Base-by-base conservation (phyloP, 352 stramenopile genomes). In the Blastocystis sp. region DNA sequence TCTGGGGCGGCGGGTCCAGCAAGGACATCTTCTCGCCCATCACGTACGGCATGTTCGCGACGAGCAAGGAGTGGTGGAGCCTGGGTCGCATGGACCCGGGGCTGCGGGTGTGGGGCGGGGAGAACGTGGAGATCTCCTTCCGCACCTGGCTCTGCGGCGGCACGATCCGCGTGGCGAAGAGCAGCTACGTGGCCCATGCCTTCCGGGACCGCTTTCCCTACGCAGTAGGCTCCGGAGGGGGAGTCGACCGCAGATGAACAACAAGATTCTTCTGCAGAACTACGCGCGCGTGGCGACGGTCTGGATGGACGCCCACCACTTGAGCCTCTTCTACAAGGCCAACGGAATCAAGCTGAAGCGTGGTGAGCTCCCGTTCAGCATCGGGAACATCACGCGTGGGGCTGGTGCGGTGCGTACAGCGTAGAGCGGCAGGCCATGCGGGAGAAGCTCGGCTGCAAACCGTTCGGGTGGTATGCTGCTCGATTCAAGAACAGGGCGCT, bases 251-350 rank as follows among this genome's bases (percentile, higher is more conserved):
- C n/a, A 87, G 59, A 56, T 87, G 77, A 87, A 87, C 52, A 40
- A 43, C n/a, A 78, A 81, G 9, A 56, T 71, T 78, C 43, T 87
- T 2, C 28, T 40, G 17, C 62, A 56, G 38, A 87, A 76, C 45
- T 71, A 87, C 23, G 1, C 71, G 41, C 77, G 77, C 48, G 77
- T 87, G 38, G 77, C 77, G 1, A 76, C 41, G 11, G 59, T 87
- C 19, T 87, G 77, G 77, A 21, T 87, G 21, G 77, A 77, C 28
- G 59, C 21, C 2, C n/a, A 60, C 7, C 45, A 74, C 5, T 45
- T 78, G 0, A 53, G 67, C 28, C 45, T 34, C 7, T 87, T 76
- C 2, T 87, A 78, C 56, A 41, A 70, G 17, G 14, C 62, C 11
- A 56, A 14, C 28, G 71, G 71, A 0, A 87, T 43, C 5, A 59